A percentile compares a stretch with the other conserved stretches of the same genome.
Conservation (phyloP, 2,329 filamentous ascomycete species). For the Eurotiales sp. region DNA sequence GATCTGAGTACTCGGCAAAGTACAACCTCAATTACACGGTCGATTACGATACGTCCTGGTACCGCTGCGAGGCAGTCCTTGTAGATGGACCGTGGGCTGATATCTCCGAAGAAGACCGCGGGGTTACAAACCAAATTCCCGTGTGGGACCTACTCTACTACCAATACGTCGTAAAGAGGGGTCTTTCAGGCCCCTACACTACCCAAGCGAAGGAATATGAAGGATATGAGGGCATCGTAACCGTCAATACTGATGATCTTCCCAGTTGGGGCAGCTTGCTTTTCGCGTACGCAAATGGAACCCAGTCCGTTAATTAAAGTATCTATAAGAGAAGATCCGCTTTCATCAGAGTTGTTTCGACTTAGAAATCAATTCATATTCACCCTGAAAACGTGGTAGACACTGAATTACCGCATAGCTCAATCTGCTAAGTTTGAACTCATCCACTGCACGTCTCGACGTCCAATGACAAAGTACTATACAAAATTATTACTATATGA, state of each 20-base stretch:
- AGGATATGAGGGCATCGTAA: slow-evolving; percentile 17
- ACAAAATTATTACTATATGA: no score
- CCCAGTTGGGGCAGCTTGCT: slow-evolving; percentile 32
- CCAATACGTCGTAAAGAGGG: slow-evolving; percentile 29
- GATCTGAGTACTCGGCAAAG: slow-evolving; percentile 37
- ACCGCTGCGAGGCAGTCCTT: slow-evolving; percentile 39
- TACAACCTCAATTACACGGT: slow-evolving; percentile 37
- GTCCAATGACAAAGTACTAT: no score
- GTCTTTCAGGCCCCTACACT: slow-evolving; percentile 20
- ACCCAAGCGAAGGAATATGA: slow-evolving; percentile 16
- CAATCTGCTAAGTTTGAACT: no score
- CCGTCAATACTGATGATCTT: slow-evolving; percentile 17
- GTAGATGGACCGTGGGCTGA: slow-evolving; percentile 37
- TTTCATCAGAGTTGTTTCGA: no score
- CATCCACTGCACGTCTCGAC: no score
- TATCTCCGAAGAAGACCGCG: slow-evolving; percentile 20
- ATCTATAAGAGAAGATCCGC: no score
- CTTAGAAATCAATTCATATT: no score
- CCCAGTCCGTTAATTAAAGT: no score
- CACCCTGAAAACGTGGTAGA: no score
- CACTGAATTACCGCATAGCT: no score
- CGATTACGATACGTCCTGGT: slow-evolving; percentile 33
- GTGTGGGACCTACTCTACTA: slow-evolving; percentile 28
- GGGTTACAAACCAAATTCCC: slow-evolving; percentile 17
- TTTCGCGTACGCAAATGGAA: slow-evolving; percentile 8